These are phyloP conservation scores for Penicillium flavigenum DNA, from an alignment of 495 filamentous ascomycete genomes.

Conservation along the genomic window DNA sequence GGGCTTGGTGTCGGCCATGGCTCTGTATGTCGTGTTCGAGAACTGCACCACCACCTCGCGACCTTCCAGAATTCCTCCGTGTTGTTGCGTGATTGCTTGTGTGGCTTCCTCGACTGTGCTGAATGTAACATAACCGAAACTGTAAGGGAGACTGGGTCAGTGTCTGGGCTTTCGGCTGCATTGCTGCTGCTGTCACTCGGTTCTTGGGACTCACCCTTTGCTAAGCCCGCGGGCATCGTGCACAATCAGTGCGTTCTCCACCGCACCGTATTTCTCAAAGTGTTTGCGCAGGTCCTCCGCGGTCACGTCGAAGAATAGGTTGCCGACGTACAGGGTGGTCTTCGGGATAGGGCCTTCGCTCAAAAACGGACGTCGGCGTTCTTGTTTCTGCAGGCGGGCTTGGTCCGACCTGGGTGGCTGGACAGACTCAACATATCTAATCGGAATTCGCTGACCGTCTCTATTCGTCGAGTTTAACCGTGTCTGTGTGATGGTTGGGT, in stretches of 20 bases:
- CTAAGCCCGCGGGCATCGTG: slow-evolving; percentile 74
- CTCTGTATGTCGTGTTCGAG: slow-evolving; percentile 39
- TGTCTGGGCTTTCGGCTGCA: neutral
- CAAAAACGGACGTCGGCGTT: slow-evolving; percentile 5
- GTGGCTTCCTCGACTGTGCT: slow-evolving; percentile 52
- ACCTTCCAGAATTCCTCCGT: slow-evolving; percentile 75
- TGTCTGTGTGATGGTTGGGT: slow-evolving; percentile 13
- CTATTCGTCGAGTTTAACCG: slow-evolving; percentile 24
- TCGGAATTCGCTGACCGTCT: neutral
- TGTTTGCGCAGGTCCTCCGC: slow-evolving; percentile 66
- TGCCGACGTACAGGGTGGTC: slow-evolving; percentile 71
- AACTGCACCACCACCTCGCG: slow-evolving; percentile 66
- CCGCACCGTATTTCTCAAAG: slow-evolving; percentile 64
- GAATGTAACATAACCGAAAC: slow-evolving; percentile 79
- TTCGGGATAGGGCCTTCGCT: slow-evolving; percentile 22
- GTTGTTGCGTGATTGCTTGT: slow-evolving; percentile 60
- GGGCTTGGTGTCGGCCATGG: slow-evolving; percentile 33
- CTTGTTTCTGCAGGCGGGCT: neutral
- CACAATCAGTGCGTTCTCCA: slow-evolving; percentile 56
- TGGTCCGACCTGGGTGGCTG: neutral
- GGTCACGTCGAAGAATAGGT: slow-evolving; percentile 81
- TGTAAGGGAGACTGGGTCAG: slow-evolving; percentile 31
- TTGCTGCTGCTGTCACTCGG: neutral
- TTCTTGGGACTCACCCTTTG: slow-evolving; percentile 68
- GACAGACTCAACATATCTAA: neutral